Percentiles rank a stretch among this genome's conserved stretches.
phyloP scores from a whole-genome alignment of 2,329 filamentous ascomycete genomes.

The Orbilia blumenaviensis region DNA sequence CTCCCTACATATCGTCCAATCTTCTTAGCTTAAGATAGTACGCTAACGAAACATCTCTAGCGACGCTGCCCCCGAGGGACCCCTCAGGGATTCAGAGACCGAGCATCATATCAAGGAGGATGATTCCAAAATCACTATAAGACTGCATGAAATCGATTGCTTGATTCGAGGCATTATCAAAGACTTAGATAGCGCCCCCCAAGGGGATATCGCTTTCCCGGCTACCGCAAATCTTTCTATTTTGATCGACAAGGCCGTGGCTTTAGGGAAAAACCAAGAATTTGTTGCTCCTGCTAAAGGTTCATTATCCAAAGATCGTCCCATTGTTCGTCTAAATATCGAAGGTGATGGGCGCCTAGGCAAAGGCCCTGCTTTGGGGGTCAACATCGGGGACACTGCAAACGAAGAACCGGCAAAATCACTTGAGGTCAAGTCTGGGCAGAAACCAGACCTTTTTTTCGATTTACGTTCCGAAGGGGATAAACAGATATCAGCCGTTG shows the following conservation, averaged over 20 bases:
- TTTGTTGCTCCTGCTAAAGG: constrained; percentile 17
- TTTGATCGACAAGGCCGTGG: constrained; percentile 26
- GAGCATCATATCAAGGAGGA: constrained; percentile 24
- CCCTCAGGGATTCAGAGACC: constrained; percentile 4
- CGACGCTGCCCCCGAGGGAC: constrained; percentile 4
- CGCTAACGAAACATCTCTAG: background rate
- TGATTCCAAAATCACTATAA: constrained; percentile 35
- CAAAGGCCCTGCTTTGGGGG: background rate
- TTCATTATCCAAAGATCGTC: constrained; percentile 16
- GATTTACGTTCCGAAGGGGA: no score
- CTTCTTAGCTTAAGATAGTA: background rate
- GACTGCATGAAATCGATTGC: constrained; percentile 34
- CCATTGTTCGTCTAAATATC: constrained; percentile 2
- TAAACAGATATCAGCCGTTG: no score
- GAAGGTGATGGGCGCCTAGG: constrained; percentile 18
- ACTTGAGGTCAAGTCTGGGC: no score
- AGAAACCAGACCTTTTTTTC: no score
- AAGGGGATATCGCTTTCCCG: background rate
- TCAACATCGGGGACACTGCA: background rate
- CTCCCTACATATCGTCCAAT: no score
- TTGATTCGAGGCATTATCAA: constrained; percentile 23
- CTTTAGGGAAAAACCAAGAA: constrained; percentile 16
- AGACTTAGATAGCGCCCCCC: constrained; percentile 3
- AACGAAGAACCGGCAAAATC: background rate
- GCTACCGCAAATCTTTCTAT: constrained; percentile 27